Percentiles rank a stretch among this genome's conserved stretches.
phyloP scores from a whole-genome alignment of 2,329 filamentous ascomycete genomes.

The Pseudocercospora vitis region DNA sequence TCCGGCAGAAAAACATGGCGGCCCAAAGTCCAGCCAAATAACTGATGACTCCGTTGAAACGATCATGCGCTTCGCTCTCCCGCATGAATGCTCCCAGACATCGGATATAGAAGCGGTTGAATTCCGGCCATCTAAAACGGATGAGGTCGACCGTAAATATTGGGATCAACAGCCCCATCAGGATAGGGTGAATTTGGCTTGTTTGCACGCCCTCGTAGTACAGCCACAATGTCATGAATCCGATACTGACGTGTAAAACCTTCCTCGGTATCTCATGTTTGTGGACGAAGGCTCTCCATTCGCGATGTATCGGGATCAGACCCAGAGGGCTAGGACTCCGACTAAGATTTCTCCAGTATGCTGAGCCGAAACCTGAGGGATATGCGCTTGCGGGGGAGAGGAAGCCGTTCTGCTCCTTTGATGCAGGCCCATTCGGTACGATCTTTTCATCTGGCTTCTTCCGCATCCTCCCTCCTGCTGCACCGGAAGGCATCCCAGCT shows the following conservation, averaged over 20 bases:
- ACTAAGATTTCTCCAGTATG: slow-evolving; percentile 84
- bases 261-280: slow-evolving; percentile 97
- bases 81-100: slow-evolving; percentile 90
- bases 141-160: slow-evolving; percentile 80
- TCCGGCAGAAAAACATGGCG: slow-evolving; percentile 83
- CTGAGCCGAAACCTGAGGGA: slow-evolving; percentile 62
- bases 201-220: slow-evolving; percentile 80
- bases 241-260: slow-evolving; percentile 89
- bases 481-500: slow-evolving; percentile 14
- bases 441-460: slow-evolving; percentile 35
- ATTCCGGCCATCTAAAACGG: slow-evolving; percentile 74
- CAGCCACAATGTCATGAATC: slow-evolving; percentile 85
- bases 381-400: slow-evolving; percentile 36
- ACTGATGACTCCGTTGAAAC: slow-evolving; percentile 96
- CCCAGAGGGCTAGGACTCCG: slow-evolving; percentile 90
- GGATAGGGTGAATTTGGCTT: slow-evolving; percentile 74
- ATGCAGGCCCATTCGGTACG: slow-evolving; percentile 24
- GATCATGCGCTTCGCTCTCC: slow-evolving; percentile 81
- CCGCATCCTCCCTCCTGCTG: slow-evolving; percentile 25
- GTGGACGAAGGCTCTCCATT: slow-evolving; percentile 87
- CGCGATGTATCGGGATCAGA: slow-evolving; percentile 89
- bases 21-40: slow-evolving; percentile 90
- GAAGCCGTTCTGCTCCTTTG: slow-evolving; percentile 29
- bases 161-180: slow-evolving; percentile 78
- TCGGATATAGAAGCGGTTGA: slow-evolving; percentile 86